These are phyloP conservation scores for Aspergillus costaricaensis DNA, from an alignment of 2,329 filamentous ascomycete species.

Conservation along the genomic window DNA sequence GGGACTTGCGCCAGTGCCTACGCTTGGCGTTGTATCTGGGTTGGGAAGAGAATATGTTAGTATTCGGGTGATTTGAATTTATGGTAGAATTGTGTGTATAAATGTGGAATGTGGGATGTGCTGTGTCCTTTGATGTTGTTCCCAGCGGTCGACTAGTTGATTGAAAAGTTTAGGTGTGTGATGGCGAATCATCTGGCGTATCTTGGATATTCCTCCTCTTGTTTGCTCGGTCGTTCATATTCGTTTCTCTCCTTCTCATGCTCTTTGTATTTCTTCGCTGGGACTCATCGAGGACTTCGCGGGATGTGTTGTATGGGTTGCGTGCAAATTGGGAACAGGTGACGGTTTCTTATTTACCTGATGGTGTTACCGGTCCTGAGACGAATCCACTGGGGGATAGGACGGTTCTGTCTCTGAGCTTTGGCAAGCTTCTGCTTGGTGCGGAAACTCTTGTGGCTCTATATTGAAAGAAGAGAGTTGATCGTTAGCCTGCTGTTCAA, in stretches of 20 bases:
- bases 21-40: constrained; percentile 99
- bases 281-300: constrained; percentile 4
- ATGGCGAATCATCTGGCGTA: not conserved
- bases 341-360: constrained; percentile 67
- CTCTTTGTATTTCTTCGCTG: not conserved
- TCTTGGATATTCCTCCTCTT: not conserved
- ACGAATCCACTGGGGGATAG: constrained; percentile 99
- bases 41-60: constrained; percentile 16
- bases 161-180: not conserved
- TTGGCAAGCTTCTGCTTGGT: constrained; percentile 99
- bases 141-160: not conserved
- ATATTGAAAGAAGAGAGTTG: constrained; percentile 27
- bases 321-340: constrained; percentile 3
- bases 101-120: not conserved
- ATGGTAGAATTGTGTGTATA: not conserved
- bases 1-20: constrained; percentile 99
- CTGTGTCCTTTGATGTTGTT: not conserved
- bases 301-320: constrained; percentile 8
- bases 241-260: not conserved
- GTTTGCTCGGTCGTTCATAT: not conserved
- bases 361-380: constrained; percentile 99
- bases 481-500: constrained; percentile 15
- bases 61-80: not conserved
- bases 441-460: constrained; percentile 99
- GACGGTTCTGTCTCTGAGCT: constrained; percentile 99